Percentiles rank a stretch among this genome's conserved stretches.
phyloP scores from a whole-genome alignment of 2,329 filamentous ascomycete species.

The Leptographium galeiforme region DNA sequence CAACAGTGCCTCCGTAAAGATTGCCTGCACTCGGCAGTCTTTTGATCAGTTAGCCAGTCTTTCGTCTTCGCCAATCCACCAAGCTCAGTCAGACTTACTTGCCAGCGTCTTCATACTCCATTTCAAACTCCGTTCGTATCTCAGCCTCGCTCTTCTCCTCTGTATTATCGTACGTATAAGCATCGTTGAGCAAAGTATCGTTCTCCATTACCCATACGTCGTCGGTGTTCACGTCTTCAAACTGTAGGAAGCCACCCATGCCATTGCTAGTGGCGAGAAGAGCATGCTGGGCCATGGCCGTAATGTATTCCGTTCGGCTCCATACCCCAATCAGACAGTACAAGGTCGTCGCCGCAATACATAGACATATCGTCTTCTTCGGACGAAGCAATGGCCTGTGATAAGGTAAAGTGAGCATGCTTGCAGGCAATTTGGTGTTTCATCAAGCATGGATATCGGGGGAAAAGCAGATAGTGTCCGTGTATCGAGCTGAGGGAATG shows the following conservation, averaged over 20 bases:
- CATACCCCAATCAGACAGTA: background rate
- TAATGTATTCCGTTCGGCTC: background rate
- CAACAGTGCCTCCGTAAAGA: conserved; percentile 44
- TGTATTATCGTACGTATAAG: background rate
- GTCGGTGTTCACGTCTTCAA: background rate
- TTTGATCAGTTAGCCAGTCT: background rate
- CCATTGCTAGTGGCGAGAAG: background rate
- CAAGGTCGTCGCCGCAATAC: background rate
- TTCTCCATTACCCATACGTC: background rate
- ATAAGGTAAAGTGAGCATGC: background rate
- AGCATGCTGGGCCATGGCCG: background rate
- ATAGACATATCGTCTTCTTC: conserved; percentile 1
- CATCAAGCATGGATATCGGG: background rate
- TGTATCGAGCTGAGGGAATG: background rate
- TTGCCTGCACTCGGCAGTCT: conserved; percentile 28
- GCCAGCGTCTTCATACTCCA: conserved; percentile 25
- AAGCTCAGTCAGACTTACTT: conserved; percentile 16
- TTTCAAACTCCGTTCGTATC: conserved; percentile 20
- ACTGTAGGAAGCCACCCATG: background rate
- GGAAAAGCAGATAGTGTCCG: background rate
- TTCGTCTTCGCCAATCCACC: background rate
- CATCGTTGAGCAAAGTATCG: background rate
- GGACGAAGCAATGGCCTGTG: background rate
- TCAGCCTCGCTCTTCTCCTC: background rate
- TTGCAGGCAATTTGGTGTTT: background rate